Evolutionary conservation across 805 yeast species (phyloP).

Genomic region (Saturnispora bothae): DNA sequence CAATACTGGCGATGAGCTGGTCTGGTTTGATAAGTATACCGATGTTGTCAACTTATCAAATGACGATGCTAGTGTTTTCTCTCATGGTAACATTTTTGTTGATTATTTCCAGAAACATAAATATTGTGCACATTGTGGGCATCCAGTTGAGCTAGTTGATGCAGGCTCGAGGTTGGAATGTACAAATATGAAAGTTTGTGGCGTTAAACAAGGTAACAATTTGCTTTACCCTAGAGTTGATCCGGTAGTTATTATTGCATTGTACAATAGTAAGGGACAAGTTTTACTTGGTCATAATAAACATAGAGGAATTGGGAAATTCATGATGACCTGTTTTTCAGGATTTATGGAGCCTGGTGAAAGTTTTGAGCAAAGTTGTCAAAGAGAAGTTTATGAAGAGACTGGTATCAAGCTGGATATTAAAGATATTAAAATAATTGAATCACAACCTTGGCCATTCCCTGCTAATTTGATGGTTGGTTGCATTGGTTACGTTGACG

Average conservation of each 20-base stretch:
- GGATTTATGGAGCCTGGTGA: constrained; percentile 97
- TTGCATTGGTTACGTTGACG: constrained; percentile 73
- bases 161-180: constrained; percentile 59
- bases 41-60: constrained; percentile 19
- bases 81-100: constrained; percentile 74
- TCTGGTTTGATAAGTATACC: constrained; percentile 1
- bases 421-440: constrained; percentile 44
- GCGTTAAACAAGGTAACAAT: constrained; percentile 44
- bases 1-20: not conserved
- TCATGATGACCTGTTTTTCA: constrained; percentile 73
- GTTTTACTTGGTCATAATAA: constrained; percentile 63
- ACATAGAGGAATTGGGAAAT: constrained; percentile 15
- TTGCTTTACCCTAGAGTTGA: constrained; percentile 89
- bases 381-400: constrained; percentile 92
- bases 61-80: constrained; percentile 54
- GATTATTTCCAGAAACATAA: constrained; percentile 74
- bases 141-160: constrained; percentile 46
- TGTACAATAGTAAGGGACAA: constrained; percentile 49
- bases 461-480: constrained; percentile 94
- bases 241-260: constrained; percentile 75
- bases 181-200: constrained; percentile 30
- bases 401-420: constrained; percentile 61
- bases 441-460: constrained; percentile 96
- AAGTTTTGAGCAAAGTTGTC: constrained; percentile 77
- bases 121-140: constrained; percentile 85